Conservation (phyloP, 225 moss, liverwort and hornwort genomes). For the Lunularia cruciata region DNA sequence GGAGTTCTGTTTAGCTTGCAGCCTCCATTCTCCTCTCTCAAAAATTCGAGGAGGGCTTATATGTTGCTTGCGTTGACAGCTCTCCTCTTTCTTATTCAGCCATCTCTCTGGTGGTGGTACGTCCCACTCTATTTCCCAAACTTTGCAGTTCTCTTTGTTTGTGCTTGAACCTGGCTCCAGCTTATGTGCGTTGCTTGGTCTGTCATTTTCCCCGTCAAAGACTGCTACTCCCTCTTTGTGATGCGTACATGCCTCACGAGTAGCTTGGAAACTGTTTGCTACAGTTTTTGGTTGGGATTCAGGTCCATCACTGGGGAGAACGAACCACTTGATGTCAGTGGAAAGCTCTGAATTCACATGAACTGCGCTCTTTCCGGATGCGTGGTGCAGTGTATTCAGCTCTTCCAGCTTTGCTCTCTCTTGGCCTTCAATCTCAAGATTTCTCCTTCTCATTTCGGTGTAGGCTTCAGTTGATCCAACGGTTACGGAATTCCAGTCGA, state of each 20-base stretch:
- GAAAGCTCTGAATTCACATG: background rate
- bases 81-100: background rate
- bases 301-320: background rate
- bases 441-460: background rate
- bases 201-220: background rate
- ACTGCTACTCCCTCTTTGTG: background rate
- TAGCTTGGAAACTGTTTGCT: background rate
- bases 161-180: background rate
- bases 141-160: background rate
- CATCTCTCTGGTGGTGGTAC: background rate
- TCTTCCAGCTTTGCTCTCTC: constrained; percentile 4
- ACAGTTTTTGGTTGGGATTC: background rate
- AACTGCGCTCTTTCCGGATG: background rate
- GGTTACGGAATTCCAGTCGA: background rate
- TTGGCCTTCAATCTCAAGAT: background rate
- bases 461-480: background rate
- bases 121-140: constrained; percentile 38
- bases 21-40: background rate
- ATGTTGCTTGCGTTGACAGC: background rate
- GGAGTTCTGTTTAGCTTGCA: background rate
- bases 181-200: background rate
- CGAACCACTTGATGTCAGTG: background rate
- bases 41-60: background rate
- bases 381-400: background rate
- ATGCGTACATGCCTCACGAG: background rate